Evolutionary conservation across 352 stramenopile genomes (phyloP).

Genomic region (Thraustotheca clavata): DNA sequence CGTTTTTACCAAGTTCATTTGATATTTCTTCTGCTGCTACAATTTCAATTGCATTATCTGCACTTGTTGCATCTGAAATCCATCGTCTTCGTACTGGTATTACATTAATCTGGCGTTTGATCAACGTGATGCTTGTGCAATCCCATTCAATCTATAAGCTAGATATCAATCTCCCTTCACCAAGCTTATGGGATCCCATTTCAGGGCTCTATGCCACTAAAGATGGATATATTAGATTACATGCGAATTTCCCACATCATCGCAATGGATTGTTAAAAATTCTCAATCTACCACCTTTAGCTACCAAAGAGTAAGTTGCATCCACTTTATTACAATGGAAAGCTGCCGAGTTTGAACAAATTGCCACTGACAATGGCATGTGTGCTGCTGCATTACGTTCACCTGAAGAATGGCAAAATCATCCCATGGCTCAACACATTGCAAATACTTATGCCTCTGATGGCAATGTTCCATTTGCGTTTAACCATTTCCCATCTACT

Average conservation of each 20-base stretch:
- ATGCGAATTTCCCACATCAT: slow-evolving; percentile 22
- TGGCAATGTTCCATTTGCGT: slow-evolving; percentile 2
- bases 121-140: not conserved
- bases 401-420: not conserved
- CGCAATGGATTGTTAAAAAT: slow-evolving; percentile 3
- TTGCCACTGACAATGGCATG: not conserved
- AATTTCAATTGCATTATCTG: slow-evolving; percentile 13
- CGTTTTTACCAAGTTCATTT: not conserved
- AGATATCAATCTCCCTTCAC: not conserved
- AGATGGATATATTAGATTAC: slow-evolving; percentile 7
- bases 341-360: not conserved
- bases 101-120: not conserved
- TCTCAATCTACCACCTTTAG: slow-evolving; percentile 1
- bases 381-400: slow-evolving; percentile 16
- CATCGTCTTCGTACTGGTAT: slow-evolving; percentile 9
- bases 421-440: slow-evolving; percentile 13
- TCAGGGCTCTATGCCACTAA: slow-evolving; percentile 17
- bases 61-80: slow-evolving; percentile 10
- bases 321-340: not conserved
- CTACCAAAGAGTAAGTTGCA: not conserved
- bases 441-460: not conserved
- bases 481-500: too few species aligned
- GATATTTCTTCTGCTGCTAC: slow-evolving; percentile 9
- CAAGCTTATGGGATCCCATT: slow-evolving; percentile 15
- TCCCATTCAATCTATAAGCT: slow-evolving; percentile 1